Evolutionary conservation across 2,329 filamentous ascomycete species (phyloP).

Genomic region (Rosellinia necatrix): DNA sequence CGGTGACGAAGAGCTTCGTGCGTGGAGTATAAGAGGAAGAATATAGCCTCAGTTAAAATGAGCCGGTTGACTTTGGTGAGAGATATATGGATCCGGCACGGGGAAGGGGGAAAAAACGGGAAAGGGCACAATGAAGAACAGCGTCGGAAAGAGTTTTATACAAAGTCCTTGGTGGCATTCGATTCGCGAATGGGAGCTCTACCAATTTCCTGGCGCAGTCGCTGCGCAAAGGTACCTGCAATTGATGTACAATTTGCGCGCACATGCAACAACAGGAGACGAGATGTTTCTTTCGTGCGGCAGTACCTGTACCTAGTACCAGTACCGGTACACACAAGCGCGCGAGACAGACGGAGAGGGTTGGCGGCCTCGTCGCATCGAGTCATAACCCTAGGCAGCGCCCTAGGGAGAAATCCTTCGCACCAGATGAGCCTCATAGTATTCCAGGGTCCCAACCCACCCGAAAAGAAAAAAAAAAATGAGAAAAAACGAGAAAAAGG

Average conservation of each 20-base stretch:
- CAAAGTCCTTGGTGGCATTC: conserved; percentile 21
- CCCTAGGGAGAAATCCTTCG: conserved; percentile 32
- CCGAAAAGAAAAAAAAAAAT: conserved; percentile 2
- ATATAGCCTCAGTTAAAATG: conserved; percentile 14
- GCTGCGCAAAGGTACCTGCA: conserved; percentile 26
- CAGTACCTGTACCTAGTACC: conserved; percentile 30
- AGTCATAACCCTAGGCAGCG: conserved; percentile 37
- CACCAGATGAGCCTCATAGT: conserved; percentile 34
- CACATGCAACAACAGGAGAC: conserved; percentile 13
- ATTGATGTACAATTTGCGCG: conserved; percentile 13
- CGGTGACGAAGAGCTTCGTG: conserved; percentile 3
- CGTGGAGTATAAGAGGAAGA: conserved; percentile 12
- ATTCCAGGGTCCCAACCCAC: conserved; percentile 28
- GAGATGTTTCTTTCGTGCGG: conserved; percentile 21
- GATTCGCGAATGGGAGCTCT: conserved; percentile 29
- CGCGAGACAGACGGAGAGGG: conserved; percentile 16
- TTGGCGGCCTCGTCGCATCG: conserved; percentile 34
- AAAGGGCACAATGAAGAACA: conserved; percentile 22
- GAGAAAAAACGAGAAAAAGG: conserved; percentile 9
- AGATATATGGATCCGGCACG: conserved; percentile 11
- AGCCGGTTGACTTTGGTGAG: conserved; percentile 11
- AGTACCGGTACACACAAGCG: conserved; percentile 17
- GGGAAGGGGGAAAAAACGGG: conserved; percentile 18
- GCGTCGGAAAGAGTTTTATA: conserved; percentile 31
- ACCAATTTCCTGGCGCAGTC: conserved; percentile 25